phyloP scores from a whole-genome alignment of 257 asterid species.

The Catharanthus roseus region DNA sequence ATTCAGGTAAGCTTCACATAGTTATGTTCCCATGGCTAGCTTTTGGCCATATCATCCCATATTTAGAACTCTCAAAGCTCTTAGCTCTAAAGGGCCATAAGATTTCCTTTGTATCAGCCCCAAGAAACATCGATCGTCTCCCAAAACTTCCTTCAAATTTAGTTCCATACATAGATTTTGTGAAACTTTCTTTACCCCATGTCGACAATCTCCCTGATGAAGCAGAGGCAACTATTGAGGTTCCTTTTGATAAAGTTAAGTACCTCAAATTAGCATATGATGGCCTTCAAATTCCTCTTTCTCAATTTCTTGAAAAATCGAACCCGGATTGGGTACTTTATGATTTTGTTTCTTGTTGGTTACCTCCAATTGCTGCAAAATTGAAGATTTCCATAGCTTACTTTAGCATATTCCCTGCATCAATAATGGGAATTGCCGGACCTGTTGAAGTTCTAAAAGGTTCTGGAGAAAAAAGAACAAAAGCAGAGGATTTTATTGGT shows the following conservation, averaged over 20 bases:
- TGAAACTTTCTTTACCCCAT: conserved; percentile 38
- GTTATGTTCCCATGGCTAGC: conserved; percentile 67
- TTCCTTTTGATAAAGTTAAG: conserved; percentile 18
- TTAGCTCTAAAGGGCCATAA: conserved; percentile 42
- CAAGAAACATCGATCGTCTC: conserved; percentile 52
- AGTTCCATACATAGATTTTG: conserved; percentile 23
- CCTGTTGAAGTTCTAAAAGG: conserved; percentile 10
- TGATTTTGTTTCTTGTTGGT: conserved; percentile 31
- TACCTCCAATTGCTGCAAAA: conserved; percentile 20
- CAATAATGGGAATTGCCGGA: conserved; percentile 6
- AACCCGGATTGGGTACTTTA: conserved; percentile 31
- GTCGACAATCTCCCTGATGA: conserved; percentile 20
- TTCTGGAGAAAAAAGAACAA: conserved; percentile 1
- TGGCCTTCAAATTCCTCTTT: conserved; percentile 18
- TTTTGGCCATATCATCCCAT: conserved; percentile 62
- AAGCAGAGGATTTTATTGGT: conserved; percentile 20
- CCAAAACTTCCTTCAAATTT: conserved; percentile 36
- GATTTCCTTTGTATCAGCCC: conserved; percentile 45
- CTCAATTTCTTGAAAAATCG: conserved; percentile 13
- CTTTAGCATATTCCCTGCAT: conserved; percentile 11
- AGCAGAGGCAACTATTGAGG: conserved; percentile 30
- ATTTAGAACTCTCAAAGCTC: conserved; percentile 41
- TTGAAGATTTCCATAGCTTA: conserved; percentile 10
- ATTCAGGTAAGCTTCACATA: conserved; percentile 29
- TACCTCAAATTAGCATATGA: conserved; percentile 33